A percentile compares a stretch with the other conserved stretches of the same genome.
These are phyloP conservation scores for Artemisia argyi DNA, from an alignment of 129 eudicot species.

Conservation along the genomic window DNA sequence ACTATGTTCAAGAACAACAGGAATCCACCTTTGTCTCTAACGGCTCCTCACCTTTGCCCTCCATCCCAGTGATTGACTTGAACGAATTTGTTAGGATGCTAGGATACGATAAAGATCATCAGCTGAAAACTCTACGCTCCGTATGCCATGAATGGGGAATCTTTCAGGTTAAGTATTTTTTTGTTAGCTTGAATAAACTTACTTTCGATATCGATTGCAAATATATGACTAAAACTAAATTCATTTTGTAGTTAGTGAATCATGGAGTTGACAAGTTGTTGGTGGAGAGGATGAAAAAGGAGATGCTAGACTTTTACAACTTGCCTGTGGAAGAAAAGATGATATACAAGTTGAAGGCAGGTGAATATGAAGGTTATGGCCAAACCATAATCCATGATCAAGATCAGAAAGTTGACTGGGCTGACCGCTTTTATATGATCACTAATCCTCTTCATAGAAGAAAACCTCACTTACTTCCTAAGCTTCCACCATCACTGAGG, in stretches of 20 bases:
- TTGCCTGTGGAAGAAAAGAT: background rate
- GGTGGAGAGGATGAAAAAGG: conserved; percentile 12
- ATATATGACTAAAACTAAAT: background rate
- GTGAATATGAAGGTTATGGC: conserved; percentile 5
- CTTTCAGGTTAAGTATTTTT: background rate
- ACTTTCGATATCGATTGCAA: background rate
- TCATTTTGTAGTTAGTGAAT: background rate
- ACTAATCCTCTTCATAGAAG: conserved; percentile 10
- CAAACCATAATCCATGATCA: background rate
- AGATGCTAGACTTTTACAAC: background rate
- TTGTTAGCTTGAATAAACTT: background rate
- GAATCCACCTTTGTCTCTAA: conserved; percentile 26
- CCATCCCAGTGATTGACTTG: conserved; percentile 47
- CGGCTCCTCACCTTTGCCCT: conserved; percentile 13
- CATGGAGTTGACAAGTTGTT: conserved; percentile 4
- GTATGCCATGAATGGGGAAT: conserved; percentile 12
- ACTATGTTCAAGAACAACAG: conserved; percentile 28
- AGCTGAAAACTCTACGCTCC: background rate
- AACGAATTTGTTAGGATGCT: conserved; percentile 16
- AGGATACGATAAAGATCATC: background rate
- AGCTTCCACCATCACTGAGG: conserved; percentile 1
- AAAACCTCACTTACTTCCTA: conserved; percentile 2
- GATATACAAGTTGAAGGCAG: background rate
- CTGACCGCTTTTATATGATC: background rate
- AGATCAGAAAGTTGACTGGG: conserved; percentile 4